Percentiles rank a stretch among this genome's conserved stretches.
phyloP scores from a whole-genome alignment of 1,139 yeast species.

The Sugiyamaella pinicola region DNA sequence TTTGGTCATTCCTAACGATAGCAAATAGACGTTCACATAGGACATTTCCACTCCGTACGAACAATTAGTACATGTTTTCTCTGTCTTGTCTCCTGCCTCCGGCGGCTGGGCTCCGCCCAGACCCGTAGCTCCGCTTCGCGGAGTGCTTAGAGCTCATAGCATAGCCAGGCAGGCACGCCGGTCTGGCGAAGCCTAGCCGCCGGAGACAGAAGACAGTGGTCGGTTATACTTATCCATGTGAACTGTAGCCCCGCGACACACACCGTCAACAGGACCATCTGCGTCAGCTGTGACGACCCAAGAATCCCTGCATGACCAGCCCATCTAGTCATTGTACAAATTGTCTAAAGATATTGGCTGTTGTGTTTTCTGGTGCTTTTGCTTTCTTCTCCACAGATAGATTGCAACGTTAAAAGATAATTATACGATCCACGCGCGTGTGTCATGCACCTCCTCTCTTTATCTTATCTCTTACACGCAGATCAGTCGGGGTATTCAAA shows the following conservation, averaged over 20 bases:
- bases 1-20: slow-evolving; percentile 58
- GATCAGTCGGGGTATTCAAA: too few relatives aligned
- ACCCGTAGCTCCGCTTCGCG: too few relatives aligned
- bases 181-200: too few relatives aligned
- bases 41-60: slow-evolving; percentile 45
- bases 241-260: slow-evolving; percentile 46
- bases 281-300: slow-evolving; percentile 38
- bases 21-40: slow-evolving; percentile 44
- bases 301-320: slow-evolving; percentile 39
- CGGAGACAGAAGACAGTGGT: background rate
- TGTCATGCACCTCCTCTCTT: too few relatives aligned
- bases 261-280: slow-evolving; percentile 42
- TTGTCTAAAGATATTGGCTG: too few relatives aligned
- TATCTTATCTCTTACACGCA: too few relatives aligned
- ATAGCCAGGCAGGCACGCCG: background rate
- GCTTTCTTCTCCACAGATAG: too few relatives aligned
- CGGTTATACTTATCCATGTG: slow-evolving; percentile 42
- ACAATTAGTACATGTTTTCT: slow-evolving; percentile 6
- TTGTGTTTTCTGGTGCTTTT: too few relatives aligned
- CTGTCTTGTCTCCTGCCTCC: background rate
- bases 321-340: slow-evolving; percentile 31
- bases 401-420: too few relatives aligned
- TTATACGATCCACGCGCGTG: too few relatives aligned
- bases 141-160: too few relatives aligned
- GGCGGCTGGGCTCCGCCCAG: slow-evolving; percentile 14